A percentile compares a stretch with the other conserved stretches of the same genome.
Conservation (phyloP, 2,329 filamentous ascomycete genomes). For the Dactylellina sp. region DNA sequence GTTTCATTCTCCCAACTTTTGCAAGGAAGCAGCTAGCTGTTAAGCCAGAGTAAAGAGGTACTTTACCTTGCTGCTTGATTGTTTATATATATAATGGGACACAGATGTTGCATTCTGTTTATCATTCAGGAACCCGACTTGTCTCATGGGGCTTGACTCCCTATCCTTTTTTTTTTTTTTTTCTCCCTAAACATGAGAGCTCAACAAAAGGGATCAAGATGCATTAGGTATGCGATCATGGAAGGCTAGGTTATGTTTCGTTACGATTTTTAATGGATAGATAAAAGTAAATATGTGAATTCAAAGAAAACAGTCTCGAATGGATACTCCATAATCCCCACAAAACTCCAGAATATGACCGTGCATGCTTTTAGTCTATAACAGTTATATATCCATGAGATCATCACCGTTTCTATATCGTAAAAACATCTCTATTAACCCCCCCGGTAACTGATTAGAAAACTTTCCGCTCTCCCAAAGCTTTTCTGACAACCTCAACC, state of each 20-base stretch:
- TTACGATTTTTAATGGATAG: slow-evolving; percentile 48
- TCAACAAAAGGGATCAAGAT: too few relatives aligned
- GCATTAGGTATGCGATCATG: slow-evolving; percentile 2
- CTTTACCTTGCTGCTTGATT: background rate
- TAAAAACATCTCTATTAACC: slow-evolving; percentile 12
- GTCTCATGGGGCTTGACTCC: too few relatives aligned
- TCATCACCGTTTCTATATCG: slow-evolving; percentile 13
- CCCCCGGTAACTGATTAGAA: slow-evolving; percentile 26
- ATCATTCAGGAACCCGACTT: too few relatives aligned
- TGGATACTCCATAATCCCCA: slow-evolving; percentile 25
- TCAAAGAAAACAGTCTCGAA: slow-evolving; percentile 1
- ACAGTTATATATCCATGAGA: slow-evolving; percentile 1
- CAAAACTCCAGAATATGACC: slow-evolving; percentile 38
- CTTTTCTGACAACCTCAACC: slow-evolving; percentile 47
- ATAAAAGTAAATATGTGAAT: slow-evolving; percentile 49
- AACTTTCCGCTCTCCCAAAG: slow-evolving; percentile 26
- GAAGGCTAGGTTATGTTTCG: background rate
- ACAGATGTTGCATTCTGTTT: too few relatives aligned
- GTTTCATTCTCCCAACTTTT: slow-evolving; percentile 93
- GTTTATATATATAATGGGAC: background rate
- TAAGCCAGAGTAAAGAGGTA: slow-evolving; percentile 60
- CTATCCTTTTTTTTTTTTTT: too few relatives aligned
- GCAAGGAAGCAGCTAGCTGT: slow-evolving; percentile 74
- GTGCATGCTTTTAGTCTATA: slow-evolving; percentile 31
- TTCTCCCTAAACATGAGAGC: too few relatives aligned